A percentile compares a stretch with the other conserved stretches of the same genome.
Conservation (phyloP, 2,329 filamentous ascomycete genomes). For the Ceratocystis albifundus region DNA sequence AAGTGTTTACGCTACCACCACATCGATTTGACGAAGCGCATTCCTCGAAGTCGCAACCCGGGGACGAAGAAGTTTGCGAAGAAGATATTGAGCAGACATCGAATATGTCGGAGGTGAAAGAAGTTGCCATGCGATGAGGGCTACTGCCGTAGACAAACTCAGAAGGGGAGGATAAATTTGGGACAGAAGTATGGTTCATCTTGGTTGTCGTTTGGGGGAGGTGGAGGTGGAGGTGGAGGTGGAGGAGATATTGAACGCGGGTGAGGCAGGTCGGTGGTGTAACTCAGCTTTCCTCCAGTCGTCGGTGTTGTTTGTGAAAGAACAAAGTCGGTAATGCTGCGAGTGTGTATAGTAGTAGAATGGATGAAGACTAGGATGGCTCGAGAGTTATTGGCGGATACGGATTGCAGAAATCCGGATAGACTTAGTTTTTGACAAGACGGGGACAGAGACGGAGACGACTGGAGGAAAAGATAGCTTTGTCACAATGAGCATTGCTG, state of each 20-base stretch:
- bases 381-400: conserved; percentile 3
- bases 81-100: conserved; percentile 40
- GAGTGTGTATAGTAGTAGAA: neutral
- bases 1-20: neutral
- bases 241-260: too few relatives aligned
- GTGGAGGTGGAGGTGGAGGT: too few relatives aligned
- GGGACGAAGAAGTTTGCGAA: conserved; percentile 64
- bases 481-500: conserved; percentile 20
- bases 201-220: conserved; percentile 36
- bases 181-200: conserved; percentile 40
- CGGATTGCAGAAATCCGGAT: neutral
- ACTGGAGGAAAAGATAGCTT: conserved; percentile 14
- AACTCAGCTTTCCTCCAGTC: conserved; percentile 38
- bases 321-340: conserved; percentile 3
- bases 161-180: conserved; percentile 38
- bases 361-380: neutral
- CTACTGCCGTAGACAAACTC: conserved; percentile 32
- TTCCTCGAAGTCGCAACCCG: conserved; percentile 56
- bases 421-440: conserved; percentile 6
- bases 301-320: conserved; percentile 34
- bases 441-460: conserved; percentile 19
- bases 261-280: conserved; percentile 29
- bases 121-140: conserved; percentile 14
- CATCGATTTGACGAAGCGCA: conserved; percentile 50
- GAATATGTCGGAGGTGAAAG: conserved; percentile 13